A percentile compares a stretch with the other conserved stretches of the same genome.
phyloP scores from a whole-genome alignment of 2,329 filamentous ascomycete species.

The Teratosphaeria destructans region DNA sequence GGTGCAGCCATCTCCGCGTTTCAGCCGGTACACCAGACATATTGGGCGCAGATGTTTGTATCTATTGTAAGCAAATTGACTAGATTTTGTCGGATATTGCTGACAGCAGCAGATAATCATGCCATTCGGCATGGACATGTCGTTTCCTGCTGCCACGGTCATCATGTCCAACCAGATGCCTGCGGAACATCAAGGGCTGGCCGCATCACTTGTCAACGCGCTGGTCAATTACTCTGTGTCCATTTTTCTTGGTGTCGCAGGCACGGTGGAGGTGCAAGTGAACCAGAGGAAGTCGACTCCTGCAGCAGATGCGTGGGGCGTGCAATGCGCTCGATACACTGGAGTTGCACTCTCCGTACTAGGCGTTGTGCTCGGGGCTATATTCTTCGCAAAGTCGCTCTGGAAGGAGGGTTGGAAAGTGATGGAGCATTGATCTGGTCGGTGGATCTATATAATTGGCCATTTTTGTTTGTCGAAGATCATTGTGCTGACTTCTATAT shows the following conservation, averaged over 20 bases:
- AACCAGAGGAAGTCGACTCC: slow-evolving; percentile 25
- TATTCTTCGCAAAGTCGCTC: slow-evolving; percentile 12
- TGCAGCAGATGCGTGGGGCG: slow-evolving; percentile 25
- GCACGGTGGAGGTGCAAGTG: slow-evolving; percentile 46
- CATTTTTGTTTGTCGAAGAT: background rate
- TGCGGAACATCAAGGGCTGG: slow-evolving; percentile 39
- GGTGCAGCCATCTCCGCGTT: slow-evolving; percentile 32
- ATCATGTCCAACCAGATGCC: slow-evolving; percentile 45
- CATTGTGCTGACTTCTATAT: too few species aligned
- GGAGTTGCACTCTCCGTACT: slow-evolving; percentile 21
- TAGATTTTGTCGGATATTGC: background rate
- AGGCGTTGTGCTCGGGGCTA: slow-evolving; percentile 13
- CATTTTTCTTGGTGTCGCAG: slow-evolving; percentile 54
- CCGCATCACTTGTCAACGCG: slow-evolving; percentile 48
- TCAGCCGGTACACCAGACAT: slow-evolving; percentile 45
- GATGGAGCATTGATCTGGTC: slow-evolving; percentile 6
- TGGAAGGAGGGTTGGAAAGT: slow-evolving; percentile 9
- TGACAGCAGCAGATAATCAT: background rate
- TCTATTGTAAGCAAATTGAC: background rate
- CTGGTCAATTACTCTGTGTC: slow-evolving; percentile 59
- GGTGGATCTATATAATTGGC: background rate
- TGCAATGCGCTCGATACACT: slow-evolving; percentile 31
- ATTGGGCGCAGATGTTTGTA: slow-evolving; percentile 55
- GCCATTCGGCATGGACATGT: slow-evolving; percentile 50
- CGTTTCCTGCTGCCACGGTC: slow-evolving; percentile 51